These are phyloP conservation scores for Lathyrus oleraceus DNA, from an alignment of 306 rosid species.

Conservation along the genomic window DNA sequence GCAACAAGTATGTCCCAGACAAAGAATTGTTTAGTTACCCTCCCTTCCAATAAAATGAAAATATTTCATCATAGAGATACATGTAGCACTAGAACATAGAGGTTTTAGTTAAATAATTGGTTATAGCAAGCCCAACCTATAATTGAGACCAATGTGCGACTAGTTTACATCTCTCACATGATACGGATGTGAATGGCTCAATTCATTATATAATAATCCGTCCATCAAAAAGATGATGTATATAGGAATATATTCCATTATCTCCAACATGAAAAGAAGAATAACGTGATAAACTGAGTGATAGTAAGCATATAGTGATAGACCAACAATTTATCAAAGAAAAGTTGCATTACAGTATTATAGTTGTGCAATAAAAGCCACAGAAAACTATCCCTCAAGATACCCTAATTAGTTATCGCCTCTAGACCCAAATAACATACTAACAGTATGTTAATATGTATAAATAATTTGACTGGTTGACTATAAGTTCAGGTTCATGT, in stretches of 20 bases:
- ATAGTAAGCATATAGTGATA: not conserved
- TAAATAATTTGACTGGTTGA: not conserved
- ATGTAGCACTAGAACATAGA: not conserved
- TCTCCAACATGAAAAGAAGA: not conserved
- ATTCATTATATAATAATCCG: not conserved
- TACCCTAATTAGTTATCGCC: no score
- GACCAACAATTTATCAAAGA: not conserved
- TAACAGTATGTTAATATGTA: not conserved
- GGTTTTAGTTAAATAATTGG: slow-evolving; percentile 7
- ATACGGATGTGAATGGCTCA: not conserved
- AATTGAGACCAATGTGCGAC: not conserved
- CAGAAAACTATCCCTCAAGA: not conserved
- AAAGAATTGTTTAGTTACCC: not conserved
- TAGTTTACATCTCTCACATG: not conserved
- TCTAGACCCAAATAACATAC: not conserved
- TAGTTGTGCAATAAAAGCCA: not conserved
- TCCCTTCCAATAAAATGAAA: not conserved
- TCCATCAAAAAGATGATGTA: not conserved
- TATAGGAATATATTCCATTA: not conserved
- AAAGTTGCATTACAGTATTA: not conserved
- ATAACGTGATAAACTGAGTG: not conserved
- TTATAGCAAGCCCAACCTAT: not conserved
- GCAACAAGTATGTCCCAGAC: no score
- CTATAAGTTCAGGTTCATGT: not conserved
- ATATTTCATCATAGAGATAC: not conserved